Evolutionary conservation across 2,329 filamentous ascomycete species (phyloP), one percentile per base, ranked within the genome.

Genomic region (Colletotrichum neosansevieriae): DNA sequence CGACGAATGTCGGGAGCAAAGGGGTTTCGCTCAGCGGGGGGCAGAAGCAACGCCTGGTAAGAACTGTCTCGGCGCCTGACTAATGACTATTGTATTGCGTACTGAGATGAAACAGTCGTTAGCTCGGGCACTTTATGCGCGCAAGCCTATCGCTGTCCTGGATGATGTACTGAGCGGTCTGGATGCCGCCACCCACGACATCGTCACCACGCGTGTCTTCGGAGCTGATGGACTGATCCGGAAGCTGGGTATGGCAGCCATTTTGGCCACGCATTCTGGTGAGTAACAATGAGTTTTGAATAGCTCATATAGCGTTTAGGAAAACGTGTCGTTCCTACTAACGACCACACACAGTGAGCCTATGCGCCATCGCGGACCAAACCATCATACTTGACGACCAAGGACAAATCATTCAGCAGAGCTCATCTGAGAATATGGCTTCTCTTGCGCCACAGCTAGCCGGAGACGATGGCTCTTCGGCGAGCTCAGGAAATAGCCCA

Each of bases 261-360:
- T 87, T 1, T 71, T 86, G 5, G 78, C 78, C 2, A 83, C 82
- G 0, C 80, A 83, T 58, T 76, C 77, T 1, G 71, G 77, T 75
- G 73, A 70, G 70, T 74, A 66, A 9, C 15, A 70, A 21, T 59
- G 47, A 49, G 19, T 42, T 12, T 53, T 53, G 5, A 17, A 38
- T 40, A 59, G 29, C 57, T 59, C 13, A 40, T 49, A 59, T 29
- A 59, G 57, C 44, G 57, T 59, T 59, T 50, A 50, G 57, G 12
- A 45, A 59, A 59, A 50, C 57, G 57, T 40, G 44, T 40, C 29
- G 32, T 59, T 59, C 42, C 57, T 59, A 50, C 57, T 59, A 29
- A 59, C 32, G 17, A 59, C 57, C 17, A 29, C 29, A 40, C 32
- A 59, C 44, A 59, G 57, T 59, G 29, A 59, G 42, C 32, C 29